These are phyloP conservation scores for Tulasnella sp. DNA, from an alignment of 768 basidiomycete genomes.

Conservation along the genomic window DNA sequence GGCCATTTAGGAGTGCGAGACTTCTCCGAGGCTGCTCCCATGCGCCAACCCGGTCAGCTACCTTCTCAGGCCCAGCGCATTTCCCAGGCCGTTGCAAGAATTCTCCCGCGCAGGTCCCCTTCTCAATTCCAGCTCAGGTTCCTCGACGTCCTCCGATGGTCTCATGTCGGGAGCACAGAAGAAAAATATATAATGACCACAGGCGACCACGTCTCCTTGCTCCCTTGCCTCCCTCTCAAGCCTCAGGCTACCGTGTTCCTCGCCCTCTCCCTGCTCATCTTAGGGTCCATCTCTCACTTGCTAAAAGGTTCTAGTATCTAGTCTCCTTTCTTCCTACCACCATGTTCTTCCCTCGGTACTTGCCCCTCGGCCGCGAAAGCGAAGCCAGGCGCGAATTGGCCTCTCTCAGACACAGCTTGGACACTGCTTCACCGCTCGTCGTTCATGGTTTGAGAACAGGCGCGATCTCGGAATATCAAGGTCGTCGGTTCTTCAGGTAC, in stretches of 20 bases:
- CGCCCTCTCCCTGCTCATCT: not conserved
- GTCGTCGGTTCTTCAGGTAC: conserved; percentile 33
- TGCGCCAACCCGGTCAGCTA: not conserved
- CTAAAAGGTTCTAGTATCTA: not conserved
- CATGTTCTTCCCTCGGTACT: conserved; percentile 28
- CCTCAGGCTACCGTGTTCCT: not conserved
- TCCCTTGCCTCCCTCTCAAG: not conserved
- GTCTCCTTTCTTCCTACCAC: no score
- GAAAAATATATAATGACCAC: not conserved
- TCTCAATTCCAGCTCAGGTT: not conserved
- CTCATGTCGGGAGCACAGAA: conserved; percentile 4
- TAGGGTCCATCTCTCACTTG: not conserved
- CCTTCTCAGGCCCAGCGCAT: not conserved
- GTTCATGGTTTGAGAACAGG: conserved; percentile 31
- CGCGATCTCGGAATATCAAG: conserved; percentile 30
- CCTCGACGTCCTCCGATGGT: not conserved
- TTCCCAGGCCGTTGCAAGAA: not conserved
- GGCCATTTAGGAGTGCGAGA: conserved; percentile 17
- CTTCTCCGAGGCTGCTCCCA: conserved; percentile 8
- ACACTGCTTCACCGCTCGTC: conserved; percentile 33
- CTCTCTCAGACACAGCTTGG: conserved; percentile 31
- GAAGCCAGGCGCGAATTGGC: conserved; percentile 32
- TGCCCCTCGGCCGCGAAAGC: conserved; percentile 32
- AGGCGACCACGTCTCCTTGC: not conserved
- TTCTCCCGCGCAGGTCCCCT: conserved; percentile 3